Base-by-base conservation (phyloP, 148 eudicot genomes). In the Hydrangea macrophylla region DNA sequence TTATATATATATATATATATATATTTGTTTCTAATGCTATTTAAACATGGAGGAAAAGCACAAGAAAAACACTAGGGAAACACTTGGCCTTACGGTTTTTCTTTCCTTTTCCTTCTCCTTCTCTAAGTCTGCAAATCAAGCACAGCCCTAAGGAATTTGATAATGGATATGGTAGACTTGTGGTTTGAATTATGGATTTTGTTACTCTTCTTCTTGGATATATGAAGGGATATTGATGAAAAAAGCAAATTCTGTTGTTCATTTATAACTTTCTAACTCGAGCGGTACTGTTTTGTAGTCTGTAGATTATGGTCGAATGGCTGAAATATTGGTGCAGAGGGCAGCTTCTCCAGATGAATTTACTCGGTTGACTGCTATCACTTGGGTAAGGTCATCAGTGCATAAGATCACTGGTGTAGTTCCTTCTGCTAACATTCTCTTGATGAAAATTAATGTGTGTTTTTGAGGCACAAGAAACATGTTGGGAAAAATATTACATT, bases 261-360 rank as follows among this genome's bases (percentile, higher is more conserved):
- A 57, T 62, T 65, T 75, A 7, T 53, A 36, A 58, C n/a, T 73
- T 55, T 81, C 75, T 81, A 79, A 78, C 77, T 70, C 50, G 45
- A 73, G 56, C 59, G 55, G 68, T 82, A 54, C 62, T 72, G 64
- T 74, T 81, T 81, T 73, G 74, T 86, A 94, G 99, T 94, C 99
- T 81, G 99, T 94, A 86, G 99, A 94, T 81, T 94, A 90, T 83
- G 99, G 99, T 76, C 97, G 99, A 78, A 90, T 94, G 97, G 97
- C 99, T 70, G 93, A 94, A 84, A 94, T 94, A 72, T 81, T 94
- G 82, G 97, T 94, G 62, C 91, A 91, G 70, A 87, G 99, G 81
- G 99, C 99, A 42, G 82, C 85, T 72, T 86, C 97, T 28, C 68
- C 78, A 44, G 99, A 94, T 83, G 99, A 81, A 78, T 94, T 90